A percentile compares a stretch with the other conserved stretches of the same genome.
phyloP scores from a whole-genome alignment of 2,329 filamentous ascomycete species.

The Pyrenophora tritici-repentis region DNA sequence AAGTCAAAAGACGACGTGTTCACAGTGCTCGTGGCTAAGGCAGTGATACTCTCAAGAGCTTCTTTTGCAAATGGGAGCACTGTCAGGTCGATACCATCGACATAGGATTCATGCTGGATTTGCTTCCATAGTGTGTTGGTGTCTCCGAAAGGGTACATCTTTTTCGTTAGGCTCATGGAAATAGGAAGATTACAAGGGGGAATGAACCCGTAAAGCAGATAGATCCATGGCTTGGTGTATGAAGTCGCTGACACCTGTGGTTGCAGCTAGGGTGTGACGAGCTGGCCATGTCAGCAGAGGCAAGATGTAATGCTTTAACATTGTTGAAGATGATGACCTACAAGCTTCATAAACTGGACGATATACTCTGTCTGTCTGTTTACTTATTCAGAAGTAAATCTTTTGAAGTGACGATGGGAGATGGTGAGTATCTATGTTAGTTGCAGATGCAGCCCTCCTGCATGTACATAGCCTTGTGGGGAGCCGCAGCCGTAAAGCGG shows the following conservation, averaged over 20 bases:
- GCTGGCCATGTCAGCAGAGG: neutral
- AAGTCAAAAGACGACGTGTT: constrained; percentile 14
- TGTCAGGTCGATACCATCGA: constrained; percentile 34
- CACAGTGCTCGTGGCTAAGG: constrained; percentile 18
- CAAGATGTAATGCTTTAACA: neutral
- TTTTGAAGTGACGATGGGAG: no score
- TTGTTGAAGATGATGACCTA: neutral
- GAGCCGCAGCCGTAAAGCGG: no score
- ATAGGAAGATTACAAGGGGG: neutral
- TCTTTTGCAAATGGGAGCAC: constrained; percentile 36
- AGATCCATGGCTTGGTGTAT: no score
- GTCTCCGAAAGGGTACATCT: constrained; percentile 7
- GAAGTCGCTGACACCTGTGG: neutral
- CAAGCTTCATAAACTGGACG: no score
- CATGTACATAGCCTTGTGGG: no score
- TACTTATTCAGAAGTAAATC: no score
- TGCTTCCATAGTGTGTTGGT: constrained; percentile 2
- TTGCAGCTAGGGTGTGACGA: neutral
- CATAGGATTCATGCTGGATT: constrained; percentile 21
- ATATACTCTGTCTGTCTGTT: no score
- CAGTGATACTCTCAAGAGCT: constrained; percentile 36
- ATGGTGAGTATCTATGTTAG: no score
- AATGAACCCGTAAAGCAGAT: neutral
- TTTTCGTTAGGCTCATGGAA: neutral
- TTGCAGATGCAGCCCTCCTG: no score